Percentiles rank a stretch among this genome's conserved stretches.
These are phyloP conservation scores for Pugionium cornutum DNA, from an alignment of 345 rosid genomes.

Conservation along the genomic window DNA sequence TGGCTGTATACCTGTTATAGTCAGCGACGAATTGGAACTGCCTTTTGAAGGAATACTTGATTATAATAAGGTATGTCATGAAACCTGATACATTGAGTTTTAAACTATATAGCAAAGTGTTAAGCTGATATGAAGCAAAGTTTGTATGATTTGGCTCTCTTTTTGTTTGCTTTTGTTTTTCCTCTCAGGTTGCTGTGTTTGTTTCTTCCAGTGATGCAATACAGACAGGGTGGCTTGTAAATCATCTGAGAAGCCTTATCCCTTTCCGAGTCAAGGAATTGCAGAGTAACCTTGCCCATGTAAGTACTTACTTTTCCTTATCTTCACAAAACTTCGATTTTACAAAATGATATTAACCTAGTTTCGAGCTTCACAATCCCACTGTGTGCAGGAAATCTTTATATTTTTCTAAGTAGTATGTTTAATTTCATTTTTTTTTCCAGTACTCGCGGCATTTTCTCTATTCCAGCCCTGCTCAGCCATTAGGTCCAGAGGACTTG, in stretches of 20 bases:
- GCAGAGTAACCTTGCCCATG: constrained; percentile 65
- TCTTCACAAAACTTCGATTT: background rate
- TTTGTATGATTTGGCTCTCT: background rate
- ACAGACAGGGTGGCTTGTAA: constrained; percentile 70
- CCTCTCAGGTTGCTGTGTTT: constrained; percentile 67
- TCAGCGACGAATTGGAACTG: constrained; percentile 83
- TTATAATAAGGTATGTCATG: constrained; percentile 59
- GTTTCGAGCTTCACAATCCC: background rate
- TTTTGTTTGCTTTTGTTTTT: background rate
- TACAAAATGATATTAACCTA: background rate
- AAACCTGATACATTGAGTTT: background rate
- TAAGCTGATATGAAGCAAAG: background rate
- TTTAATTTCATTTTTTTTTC: constrained; percentile 8
- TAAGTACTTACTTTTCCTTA: constrained; percentile 33
- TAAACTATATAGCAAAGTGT: too few relatives aligned
- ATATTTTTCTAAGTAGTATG: background rate
- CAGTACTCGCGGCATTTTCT: constrained; percentile 78
- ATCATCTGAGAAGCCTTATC: constrained; percentile 54
- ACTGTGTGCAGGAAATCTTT: too few relatives aligned
- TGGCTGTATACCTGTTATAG: constrained; percentile 85
- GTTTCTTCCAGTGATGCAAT: constrained; percentile 72
- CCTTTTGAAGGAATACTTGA: constrained; percentile 91
- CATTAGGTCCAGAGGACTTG: constrained; percentile 87
- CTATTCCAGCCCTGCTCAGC: constrained; percentile 84
- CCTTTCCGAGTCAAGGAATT: constrained; percentile 53